Percentiles rank a stretch among this genome's conserved stretches.
These are phyloP conservation scores for Wickerhamomyces alni DNA, from an alignment of 805 yeast genomes.

Conservation along the genomic window DNA sequence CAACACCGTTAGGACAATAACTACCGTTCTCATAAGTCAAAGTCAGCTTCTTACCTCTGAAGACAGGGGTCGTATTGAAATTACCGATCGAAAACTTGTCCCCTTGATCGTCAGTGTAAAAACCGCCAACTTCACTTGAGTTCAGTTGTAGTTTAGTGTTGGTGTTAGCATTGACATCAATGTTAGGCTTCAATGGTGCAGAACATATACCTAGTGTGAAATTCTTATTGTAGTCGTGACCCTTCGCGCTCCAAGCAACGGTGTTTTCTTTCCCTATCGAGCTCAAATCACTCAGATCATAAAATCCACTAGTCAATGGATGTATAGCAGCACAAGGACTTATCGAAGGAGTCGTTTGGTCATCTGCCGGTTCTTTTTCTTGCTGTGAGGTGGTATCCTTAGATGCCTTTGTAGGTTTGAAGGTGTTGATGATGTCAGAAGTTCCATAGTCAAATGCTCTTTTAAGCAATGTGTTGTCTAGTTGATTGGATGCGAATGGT, in stretches of 20 bases:
- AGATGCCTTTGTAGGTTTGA: constrained; percentile 4
- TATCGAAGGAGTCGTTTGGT: constrained; percentile 4
- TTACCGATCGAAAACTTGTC: constrained; percentile 54
- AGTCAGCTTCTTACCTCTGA: constrained; percentile 66
- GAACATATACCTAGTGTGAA: constrained; percentile 73
- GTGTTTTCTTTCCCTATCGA: constrained; percentile 19
- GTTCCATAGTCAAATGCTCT: constrained; percentile 17
- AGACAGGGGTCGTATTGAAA: constrained; percentile 51
- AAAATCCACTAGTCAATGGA: constrained; percentile 35
- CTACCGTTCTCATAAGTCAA: constrained; percentile 69
- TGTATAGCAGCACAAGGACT: constrained; percentile 39
- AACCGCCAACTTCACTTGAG: constrained; percentile 49
- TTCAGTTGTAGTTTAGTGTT: constrained; percentile 23
- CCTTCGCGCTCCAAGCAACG: constrained; percentile 60
- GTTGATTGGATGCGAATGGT: not conserved
- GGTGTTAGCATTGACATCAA: constrained; percentile 21
- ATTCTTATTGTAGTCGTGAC: constrained; percentile 63
- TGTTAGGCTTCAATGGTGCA: constrained; percentile 34
- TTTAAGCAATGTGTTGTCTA: not conserved
- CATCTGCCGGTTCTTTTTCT: constrained; percentile 5
- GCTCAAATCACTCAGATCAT: constrained; percentile 25
- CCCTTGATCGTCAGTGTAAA: constrained; percentile 41
- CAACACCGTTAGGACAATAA: constrained; percentile 48
- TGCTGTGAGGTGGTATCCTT: constrained; percentile 3
- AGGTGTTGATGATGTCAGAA: constrained; percentile 12